Conservation (phyloP, 2,329 filamentous ascomycete species). For the Aspergillus amoenus region DNA sequence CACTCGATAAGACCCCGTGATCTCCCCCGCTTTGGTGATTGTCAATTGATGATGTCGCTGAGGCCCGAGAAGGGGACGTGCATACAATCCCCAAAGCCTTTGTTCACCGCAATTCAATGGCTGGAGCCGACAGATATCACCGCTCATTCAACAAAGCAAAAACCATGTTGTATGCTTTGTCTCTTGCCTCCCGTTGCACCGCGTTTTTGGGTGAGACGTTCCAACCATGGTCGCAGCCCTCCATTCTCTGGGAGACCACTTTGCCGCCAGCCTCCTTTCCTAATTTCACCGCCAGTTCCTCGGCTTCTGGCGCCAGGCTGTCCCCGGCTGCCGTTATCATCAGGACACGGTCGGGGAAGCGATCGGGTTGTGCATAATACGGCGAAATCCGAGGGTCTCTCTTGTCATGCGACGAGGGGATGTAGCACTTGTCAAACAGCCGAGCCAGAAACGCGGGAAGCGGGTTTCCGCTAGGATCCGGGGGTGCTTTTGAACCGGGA, state of each 20-base stretch:
- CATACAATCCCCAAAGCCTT: background rate
- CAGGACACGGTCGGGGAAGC: constrained; percentile 30
- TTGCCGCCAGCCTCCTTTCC: constrained; percentile 18
- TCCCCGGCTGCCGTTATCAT: constrained; percentile 33
- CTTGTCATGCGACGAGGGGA: constrained; percentile 23
- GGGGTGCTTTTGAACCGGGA: constrained; percentile 22
- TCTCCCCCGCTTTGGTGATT: background rate
- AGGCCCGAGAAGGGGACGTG: background rate
- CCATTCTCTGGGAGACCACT: constrained; percentile 34
- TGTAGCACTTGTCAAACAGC: constrained; percentile 32
- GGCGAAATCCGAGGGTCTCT: constrained; percentile 36
- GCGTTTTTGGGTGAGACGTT: constrained; percentile 36
- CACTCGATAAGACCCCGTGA: background rate
- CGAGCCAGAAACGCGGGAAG: constrained; percentile 26
- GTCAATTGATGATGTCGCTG: background rate
- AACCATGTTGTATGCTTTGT: constrained; percentile 36
- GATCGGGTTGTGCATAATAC: constrained; percentile 23
- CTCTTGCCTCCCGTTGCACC: constrained; percentile 28
- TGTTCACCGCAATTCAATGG: constrained; percentile 1
- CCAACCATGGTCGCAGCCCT: constrained; percentile 40
- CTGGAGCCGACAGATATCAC: background rate
- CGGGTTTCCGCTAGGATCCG: constrained; percentile 19
- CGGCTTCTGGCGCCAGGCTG: constrained; percentile 30
- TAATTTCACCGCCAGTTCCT: constrained; percentile 29
- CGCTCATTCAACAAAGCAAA: constrained; percentile 28